A percentile compares a stretch with the other conserved stretches of the same genome.
These are phyloP conservation scores for Peterozyma xylosa DNA, from an alignment of 805 yeast genomes.

Conservation along the genomic window DNA sequence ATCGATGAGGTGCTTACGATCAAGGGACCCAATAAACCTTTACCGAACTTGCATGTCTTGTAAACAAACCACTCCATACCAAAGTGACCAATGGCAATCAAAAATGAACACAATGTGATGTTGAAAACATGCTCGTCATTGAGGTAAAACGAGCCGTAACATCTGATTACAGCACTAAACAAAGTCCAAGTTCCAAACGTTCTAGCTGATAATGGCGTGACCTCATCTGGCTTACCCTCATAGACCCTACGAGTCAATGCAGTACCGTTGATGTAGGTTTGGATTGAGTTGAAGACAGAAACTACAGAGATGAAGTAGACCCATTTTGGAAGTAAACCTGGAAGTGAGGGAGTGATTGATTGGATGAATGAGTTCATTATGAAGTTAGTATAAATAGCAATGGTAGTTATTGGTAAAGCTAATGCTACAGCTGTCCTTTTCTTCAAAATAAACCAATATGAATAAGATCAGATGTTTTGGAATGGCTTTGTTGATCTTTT, in stretches of 20 bases:
- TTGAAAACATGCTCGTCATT: conserved; percentile 65
- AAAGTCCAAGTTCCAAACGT: conserved; percentile 99
- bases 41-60: conserved; percentile 76
- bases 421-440: too few species aligned
- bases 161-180: conserved; percentile 74
- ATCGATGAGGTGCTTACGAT: conserved; percentile 69
- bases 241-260: conserved; percentile 77
- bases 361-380: neutral
- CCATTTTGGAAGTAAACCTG: conserved; percentile 72
- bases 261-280: conserved; percentile 73
- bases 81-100: conserved; percentile 81
- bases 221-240: conserved; percentile 51
- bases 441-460: too few species aligned
- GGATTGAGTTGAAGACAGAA: conserved; percentile 85
- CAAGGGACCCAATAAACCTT: conserved; percentile 86
- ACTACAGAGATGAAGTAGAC: conserved; percentile 63
- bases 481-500: too few species aligned
- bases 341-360: conserved; percentile 29
- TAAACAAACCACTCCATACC: conserved; percentile 74
- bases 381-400: too few species aligned
- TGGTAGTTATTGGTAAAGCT: too few species aligned
- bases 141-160: conserved; percentile 78
- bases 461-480: too few species aligned
- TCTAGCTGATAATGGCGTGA: conserved; percentile 69
- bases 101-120: conserved; percentile 71